Base-by-base conservation (phyloP, 106 monocot genomes). In the Dioscorea dumetorum region DNA sequence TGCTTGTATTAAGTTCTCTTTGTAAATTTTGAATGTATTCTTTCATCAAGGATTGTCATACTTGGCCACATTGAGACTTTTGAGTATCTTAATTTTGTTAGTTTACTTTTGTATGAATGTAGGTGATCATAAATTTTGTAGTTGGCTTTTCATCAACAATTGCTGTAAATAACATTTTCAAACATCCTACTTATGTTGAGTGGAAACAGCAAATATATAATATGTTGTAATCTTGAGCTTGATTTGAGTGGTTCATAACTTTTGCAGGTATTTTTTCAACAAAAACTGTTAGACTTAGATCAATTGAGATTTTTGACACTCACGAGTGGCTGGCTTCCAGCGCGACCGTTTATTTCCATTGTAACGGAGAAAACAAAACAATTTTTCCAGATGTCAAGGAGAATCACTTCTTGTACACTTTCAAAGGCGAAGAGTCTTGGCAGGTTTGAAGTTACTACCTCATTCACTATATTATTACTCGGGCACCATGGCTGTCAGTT, bases 371-470 rank as follows among this genome's bases (percentile, higher is more conserved):
- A 48, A 75, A 80, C 23, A 80, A 79, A 64, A 87, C 69, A 67
- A 21, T 72, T 31, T 67, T 90, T 66, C 90, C 90, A 34, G 90
- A 90, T 80, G 90, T 90, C 60, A 85, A 77, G 78, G 60, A 80
- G 23, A 73, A 65, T 66, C 62, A 76, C 58, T 58, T 56, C 14
- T n/a, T 78, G 12, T 90, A 90, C 58, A 63, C 41, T 70, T 90
- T 90, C 78, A 82, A 80, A 24, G 90, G 90, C 24, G 73, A 83
- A 83, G 90, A 90, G 60, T 85, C 90, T 49, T 90, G 90, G 90
- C 90, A 90, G 90, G 90, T 84, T 48, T 58, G 50, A 79, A 11
- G 28, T 76, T 60, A 32, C 58, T 41, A 17, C 24, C 5, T 31
- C 19, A 54, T 54, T 18, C 19, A 18, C 18, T 13, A 54, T 51